These are phyloP conservation scores for Lasiosphaeris hirsuta DNA, from an alignment of 495 filamentous ascomycete species.

Conservation along the genomic window DNA sequence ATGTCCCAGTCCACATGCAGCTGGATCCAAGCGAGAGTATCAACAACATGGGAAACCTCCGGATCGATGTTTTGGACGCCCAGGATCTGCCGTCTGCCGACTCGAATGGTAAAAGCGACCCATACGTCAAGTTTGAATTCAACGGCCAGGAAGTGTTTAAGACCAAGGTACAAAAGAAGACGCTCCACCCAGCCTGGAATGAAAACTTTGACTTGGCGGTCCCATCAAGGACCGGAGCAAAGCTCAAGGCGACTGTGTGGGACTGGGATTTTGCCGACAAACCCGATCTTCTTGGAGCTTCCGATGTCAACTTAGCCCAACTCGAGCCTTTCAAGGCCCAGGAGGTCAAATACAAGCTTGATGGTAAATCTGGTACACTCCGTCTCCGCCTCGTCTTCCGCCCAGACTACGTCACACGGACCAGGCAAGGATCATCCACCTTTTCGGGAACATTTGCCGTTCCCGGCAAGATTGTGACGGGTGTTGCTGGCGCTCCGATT, in stretches of 20 bases:
- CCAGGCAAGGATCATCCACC: slow-evolving; percentile 85
- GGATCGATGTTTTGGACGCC: slow-evolving; percentile 87
- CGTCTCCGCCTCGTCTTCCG: slow-evolving; percentile 88
- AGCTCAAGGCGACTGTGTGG: slow-evolving; percentile 79
- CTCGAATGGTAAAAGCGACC: slow-evolving; percentile 93
- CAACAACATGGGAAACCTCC: slow-evolving; percentile 94
- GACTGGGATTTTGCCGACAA: slow-evolving; percentile 96
- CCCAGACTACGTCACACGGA: slow-evolving; percentile 83
- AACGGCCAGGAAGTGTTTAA: slow-evolving; percentile 86
- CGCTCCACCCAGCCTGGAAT: slow-evolving; percentile 90
- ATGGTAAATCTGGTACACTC: slow-evolving; percentile 85
- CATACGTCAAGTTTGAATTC: slow-evolving; percentile 90
- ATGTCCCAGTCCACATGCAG: slow-evolving; percentile 87
- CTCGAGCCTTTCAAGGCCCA: slow-evolving; percentile 81
- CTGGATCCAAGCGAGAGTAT: slow-evolving; percentile 94
- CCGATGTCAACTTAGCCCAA: slow-evolving; percentile 72
- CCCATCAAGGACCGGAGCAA: slow-evolving; percentile 76
- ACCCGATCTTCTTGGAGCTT: slow-evolving; percentile 76
- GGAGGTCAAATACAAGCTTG: slow-evolving; percentile 69
- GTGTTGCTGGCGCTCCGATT: slow-evolving; percentile 76
- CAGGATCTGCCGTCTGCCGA: slow-evolving; percentile 86
- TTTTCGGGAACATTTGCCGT: slow-evolving; percentile 89
- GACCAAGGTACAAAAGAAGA: slow-evolving; percentile 94
- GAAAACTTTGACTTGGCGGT: slow-evolving; percentile 86
- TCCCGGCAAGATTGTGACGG: slow-evolving; percentile 85